A percentile compares a stretch with the other conserved stretches of the same genome.
phyloP scores from a whole-genome alignment of 1,284 basidiomycete species.

The Erythrobasidium hasegawianum region DNA sequence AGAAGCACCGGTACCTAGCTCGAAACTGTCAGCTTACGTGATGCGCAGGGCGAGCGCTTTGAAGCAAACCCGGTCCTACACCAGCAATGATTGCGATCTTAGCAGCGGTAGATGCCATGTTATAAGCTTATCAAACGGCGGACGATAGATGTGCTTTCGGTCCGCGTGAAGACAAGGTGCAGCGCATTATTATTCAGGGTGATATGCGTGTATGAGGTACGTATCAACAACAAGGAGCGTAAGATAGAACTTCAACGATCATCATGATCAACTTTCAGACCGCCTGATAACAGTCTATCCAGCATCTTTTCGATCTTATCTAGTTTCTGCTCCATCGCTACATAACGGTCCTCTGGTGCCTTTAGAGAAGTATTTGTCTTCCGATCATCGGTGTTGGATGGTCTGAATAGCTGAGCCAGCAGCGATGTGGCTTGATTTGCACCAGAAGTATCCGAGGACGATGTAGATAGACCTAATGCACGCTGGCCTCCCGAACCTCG shows the following conservation, averaged over 20 bases:
- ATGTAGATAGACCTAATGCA: slow-evolving; percentile 4
- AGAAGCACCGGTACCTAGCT: slow-evolving; percentile 9
- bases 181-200: too few species aligned
- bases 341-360: slow-evolving; percentile 2
- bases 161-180: too few species aligned
- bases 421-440: slow-evolving; percentile 6
- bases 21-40: neutral
- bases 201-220: too few species aligned
- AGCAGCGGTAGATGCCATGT: slow-evolving; percentile 3
- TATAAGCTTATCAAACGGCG: neutral
- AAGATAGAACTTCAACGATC: neutral
- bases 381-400: neutral
- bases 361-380: neutral
- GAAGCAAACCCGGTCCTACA: slow-evolving; percentile 14
- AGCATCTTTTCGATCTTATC: slow-evolving; percentile 33
- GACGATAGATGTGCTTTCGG: neutral
- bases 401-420: slow-evolving; percentile 17
- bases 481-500: slow-evolving; percentile 15
- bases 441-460: neutral
- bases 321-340: slow-evolving; percentile 16
- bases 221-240: too few species aligned
- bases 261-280: slow-evolving; percentile 8
- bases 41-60: neutral
- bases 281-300: slow-evolving; percentile 16
- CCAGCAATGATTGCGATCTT: slow-evolving; percentile 31